Conservation (phyloP, 331 rosid species). For the Quercus lobata region DNA sequence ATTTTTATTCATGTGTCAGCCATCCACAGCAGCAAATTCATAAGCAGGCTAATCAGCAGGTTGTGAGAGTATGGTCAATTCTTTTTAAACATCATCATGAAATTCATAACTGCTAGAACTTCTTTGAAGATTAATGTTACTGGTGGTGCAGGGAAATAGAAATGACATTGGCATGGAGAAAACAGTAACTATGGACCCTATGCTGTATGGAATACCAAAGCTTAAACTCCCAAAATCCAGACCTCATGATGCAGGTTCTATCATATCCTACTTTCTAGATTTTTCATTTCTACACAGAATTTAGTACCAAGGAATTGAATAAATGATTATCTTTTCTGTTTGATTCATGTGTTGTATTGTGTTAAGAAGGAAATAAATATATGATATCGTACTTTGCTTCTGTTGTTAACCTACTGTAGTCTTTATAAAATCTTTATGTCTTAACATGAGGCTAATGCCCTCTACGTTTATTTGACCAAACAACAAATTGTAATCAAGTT, state of each 20-base stretch:
- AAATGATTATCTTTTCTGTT: not conserved
- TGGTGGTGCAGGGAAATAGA: conserved; percentile 29
- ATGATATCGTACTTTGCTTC: not conserved
- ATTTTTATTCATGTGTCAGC: conserved; percentile 28
- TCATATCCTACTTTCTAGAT: conserved; percentile 15
- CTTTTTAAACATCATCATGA: not conserved
- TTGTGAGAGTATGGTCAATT: conserved; percentile 13
- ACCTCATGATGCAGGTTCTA: conserved; percentile 34
- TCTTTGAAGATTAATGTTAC: conserved; percentile 2
- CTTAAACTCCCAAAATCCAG: conserved; percentile 5
- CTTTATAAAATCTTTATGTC: not conserved
- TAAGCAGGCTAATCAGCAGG: conserved; percentile 18
- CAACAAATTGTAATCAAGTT: not conserved
- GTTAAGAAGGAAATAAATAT: not conserved
- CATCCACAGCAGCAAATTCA: conserved; percentile 9
- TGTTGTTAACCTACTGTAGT: not conserved
- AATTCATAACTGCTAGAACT: conserved; percentile 8
- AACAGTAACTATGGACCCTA: conserved; percentile 8
- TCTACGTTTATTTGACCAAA: not conserved
- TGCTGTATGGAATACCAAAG: conserved; percentile 9
- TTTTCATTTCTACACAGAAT: not conserved
- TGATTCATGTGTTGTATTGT: not conserved
- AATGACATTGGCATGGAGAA: conserved; percentile 16
- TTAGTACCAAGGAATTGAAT: not conserved
- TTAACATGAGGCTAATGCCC: not conserved